Evolutionary conservation across 495 filamentous ascomycete genomes (phyloP), one percentile per base, ranked within the genome.

Genomic region (Trichoderma asperelloides): DNA sequence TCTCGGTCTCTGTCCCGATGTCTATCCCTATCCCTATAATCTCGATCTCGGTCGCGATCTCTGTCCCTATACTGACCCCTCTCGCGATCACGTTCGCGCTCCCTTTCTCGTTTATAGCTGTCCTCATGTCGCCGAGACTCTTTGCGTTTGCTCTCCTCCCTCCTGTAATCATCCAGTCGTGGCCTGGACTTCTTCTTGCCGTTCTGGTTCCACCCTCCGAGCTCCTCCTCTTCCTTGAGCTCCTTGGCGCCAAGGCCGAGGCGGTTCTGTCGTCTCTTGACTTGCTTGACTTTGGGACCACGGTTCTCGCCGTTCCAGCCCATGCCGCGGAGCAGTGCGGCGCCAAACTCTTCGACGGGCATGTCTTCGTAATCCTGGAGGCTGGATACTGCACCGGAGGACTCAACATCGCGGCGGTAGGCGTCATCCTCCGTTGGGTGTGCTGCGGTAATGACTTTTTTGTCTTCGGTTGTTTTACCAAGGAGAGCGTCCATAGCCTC

Each of bases 321-420:
- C 87, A 97, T 96, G 13, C 92, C 91, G 8, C 91, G 85, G 30
- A 99, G 82, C 64, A 98, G 77, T 2, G 91, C 91, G 27, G 91
- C 88, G 40, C 94, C 95, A 71, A 98, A 99, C 67, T 96, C 91
- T 68, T 97, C 95, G 43, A 98, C 91, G 0, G 96, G 94, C 13
- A 96, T 85, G 4, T 88, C 86, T 33, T 86, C 88, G 77, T 99
- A 99, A 70, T 94, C 91, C 60, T 92, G 91, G 27, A 95, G 78
- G 0, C 85, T 88, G 2, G 92, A 87, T 18, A 86, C 77, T 27
- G 92, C 89, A 0, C 93, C 92, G 0, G 91, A 87, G n/a, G 84
- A 81, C 2, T 83, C 80, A 49, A 93, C 81, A 71, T 90, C 88
- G 12, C 80, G 77, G 37, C 83, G 80, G 74, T 92, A 96, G 1